Conservation (phyloP, 1,139 yeast genomes). For the Eremothecium cymbalariae region DNA sequence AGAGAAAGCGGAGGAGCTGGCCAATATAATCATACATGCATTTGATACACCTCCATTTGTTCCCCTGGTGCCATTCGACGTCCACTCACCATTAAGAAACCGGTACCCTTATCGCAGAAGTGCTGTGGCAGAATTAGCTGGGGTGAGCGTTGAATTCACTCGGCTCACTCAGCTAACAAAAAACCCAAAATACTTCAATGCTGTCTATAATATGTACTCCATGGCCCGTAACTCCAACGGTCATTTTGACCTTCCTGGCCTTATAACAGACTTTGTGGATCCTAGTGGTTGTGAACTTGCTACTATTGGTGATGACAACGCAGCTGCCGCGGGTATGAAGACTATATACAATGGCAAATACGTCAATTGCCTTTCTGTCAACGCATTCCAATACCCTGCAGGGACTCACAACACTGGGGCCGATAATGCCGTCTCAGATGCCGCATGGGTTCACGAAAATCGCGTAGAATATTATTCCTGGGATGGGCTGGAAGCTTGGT, state of each 20-base stretch:
- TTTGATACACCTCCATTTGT: slow-evolving; percentile 63
- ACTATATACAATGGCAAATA: slow-evolving; percentile 28
- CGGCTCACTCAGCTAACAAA: slow-evolving; percentile 61
- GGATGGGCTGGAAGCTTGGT: slow-evolving; percentile 4
- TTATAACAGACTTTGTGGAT: slow-evolving; percentile 41
- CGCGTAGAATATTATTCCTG: slow-evolving; percentile 3
- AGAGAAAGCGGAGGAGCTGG: slow-evolving; percentile 53
- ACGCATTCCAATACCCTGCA: slow-evolving; percentile 1
- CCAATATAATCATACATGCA: slow-evolving; percentile 58
- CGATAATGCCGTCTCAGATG: slow-evolving; percentile 7
- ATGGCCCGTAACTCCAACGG: slow-evolving; percentile 34
- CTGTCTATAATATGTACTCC: slow-evolving; percentile 39
- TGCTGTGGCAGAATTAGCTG: slow-evolving; percentile 39
- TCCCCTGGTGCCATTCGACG: slow-evolving; percentile 58
- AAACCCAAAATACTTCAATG: slow-evolving; percentile 42
- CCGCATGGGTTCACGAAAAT: neutral
- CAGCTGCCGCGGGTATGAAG: slow-evolving; percentile 30
- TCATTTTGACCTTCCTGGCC: slow-evolving; percentile 33
- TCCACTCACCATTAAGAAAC: slow-evolving; percentile 42
- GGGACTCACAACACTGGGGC: slow-evolving; percentile 3
- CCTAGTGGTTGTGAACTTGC: slow-evolving; percentile 42
- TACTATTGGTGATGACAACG: slow-evolving; percentile 28
- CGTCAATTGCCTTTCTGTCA: slow-evolving; percentile 24
- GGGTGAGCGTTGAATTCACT: slow-evolving; percentile 62
- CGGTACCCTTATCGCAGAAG: slow-evolving; percentile 22